These are phyloP conservation scores for Claviceps monticola DNA, from an alignment of 2,329 filamentous ascomycete species.

Conservation along the genomic window DNA sequence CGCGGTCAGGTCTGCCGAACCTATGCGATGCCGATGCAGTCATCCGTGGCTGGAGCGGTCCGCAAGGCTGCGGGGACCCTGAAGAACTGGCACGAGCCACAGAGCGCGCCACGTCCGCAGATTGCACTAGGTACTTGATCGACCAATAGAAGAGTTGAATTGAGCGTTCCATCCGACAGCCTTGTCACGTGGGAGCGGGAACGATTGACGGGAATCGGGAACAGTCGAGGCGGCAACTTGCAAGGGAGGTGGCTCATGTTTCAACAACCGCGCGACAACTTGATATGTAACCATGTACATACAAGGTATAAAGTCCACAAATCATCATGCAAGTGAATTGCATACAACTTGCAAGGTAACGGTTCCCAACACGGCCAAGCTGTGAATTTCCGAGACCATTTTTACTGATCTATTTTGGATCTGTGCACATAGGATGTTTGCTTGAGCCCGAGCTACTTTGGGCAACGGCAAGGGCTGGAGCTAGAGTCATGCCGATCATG, in stretches of 20 bases:
- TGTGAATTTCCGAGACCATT: not conserved
- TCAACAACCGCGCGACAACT: too few species aligned
- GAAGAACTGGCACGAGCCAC: not conserved
- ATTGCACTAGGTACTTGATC: too few species aligned
- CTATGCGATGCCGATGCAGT: conserved; percentile 3
- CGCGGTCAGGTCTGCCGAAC: conserved; percentile 1
- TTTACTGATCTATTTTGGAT: not conserved
- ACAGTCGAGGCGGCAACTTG: not conserved
- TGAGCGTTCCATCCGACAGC: not conserved
- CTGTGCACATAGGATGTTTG: not conserved
- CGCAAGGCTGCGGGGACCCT: not conserved
- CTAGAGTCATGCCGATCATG: not conserved
- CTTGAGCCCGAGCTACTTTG: not conserved
- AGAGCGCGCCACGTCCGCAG: not conserved
- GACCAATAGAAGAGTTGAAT: conserved; percentile 3
- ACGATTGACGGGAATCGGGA: not conserved
- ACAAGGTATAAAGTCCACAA: not conserved
- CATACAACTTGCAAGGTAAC: not conserved
- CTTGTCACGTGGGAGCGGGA: conserved; percentile 5
- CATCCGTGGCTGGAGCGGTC: conserved; percentile 3
- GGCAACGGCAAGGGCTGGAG: not conserved
- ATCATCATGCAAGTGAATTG: not conserved
- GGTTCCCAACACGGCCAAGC: not conserved
- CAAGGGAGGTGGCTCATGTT: not conserved
- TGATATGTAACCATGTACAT: too few species aligned